These are phyloP conservation scores for Candida fluviatilis DNA, from an alignment of 805 yeast species.

Conservation along the genomic window DNA sequence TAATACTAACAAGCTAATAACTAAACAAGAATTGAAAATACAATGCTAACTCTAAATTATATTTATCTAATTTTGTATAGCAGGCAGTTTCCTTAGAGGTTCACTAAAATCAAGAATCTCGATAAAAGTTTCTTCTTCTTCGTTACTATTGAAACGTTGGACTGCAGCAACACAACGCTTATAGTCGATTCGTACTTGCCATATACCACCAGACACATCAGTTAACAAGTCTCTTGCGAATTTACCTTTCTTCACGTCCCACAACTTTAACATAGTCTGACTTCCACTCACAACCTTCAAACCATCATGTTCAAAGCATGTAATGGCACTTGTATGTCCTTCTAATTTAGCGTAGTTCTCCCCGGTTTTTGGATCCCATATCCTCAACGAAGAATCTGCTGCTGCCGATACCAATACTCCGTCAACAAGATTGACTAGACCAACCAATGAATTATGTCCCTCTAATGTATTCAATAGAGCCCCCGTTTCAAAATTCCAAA, in stretches of 20 bases:
- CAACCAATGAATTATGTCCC: constrained; percentile 90
- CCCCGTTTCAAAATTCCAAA: constrained; percentile 87
- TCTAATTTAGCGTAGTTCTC: constrained; percentile 62
- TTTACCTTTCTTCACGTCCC: constrained; percentile 79
- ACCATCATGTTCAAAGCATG: constrained; percentile 89
- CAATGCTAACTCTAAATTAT: neutral
- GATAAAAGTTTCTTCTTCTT: constrained; percentile 59
- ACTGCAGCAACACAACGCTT: constrained; percentile 89
- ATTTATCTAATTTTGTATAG: neutral
- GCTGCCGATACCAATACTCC: constrained; percentile 88
- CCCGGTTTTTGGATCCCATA: constrained; percentile 87
- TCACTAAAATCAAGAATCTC: constrained; percentile 80
- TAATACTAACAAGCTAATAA: too few relatives aligned
- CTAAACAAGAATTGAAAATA: neutral
- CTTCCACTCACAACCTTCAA: constrained; percentile 85
- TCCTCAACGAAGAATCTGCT: constrained; percentile 86
- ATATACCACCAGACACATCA: constrained; percentile 78
- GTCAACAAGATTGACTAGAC: constrained; percentile 72
- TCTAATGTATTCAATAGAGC: constrained; percentile 62
- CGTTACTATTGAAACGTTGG: constrained; percentile 49
- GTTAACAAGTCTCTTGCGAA: constrained; percentile 68
- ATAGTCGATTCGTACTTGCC: constrained; percentile 91
- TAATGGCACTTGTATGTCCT: constrained; percentile 83
- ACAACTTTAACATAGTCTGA: constrained; percentile 78
- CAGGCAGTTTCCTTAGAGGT: constrained; percentile 16